Conservation (phyloP, 78 protist genomes). For the Dictyostelium firmibasis region DNA sequence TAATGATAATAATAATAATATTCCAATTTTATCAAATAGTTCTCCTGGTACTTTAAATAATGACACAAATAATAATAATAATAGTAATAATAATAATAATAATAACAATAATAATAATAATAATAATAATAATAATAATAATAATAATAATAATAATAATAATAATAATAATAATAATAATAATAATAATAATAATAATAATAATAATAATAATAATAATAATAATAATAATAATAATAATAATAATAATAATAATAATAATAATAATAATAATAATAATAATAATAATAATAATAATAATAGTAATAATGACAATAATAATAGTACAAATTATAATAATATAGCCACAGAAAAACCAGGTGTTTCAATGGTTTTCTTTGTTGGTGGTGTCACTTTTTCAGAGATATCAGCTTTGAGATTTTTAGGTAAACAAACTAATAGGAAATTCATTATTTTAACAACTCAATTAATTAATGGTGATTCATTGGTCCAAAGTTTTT, state of each 20-base stretch:
- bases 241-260: too few relatives aligned
- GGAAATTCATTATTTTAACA: constrained; percentile 84
- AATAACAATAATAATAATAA: too few relatives aligned
- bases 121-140: too few relatives aligned
- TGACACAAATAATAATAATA: too few relatives aligned
- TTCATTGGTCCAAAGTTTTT: constrained; percentile 59
- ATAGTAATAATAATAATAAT: too few relatives aligned
- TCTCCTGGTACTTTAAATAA: too few relatives aligned
- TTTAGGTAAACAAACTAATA: constrained; percentile 55
- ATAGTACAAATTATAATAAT: not conserved
- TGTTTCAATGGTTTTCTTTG: constrained; percentile 83
- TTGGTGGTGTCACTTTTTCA: constrained; percentile 93
- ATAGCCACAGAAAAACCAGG: not conserved
- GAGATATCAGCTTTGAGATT: constrained; percentile 92
- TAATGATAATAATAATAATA: not conserved
- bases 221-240: too few relatives aligned
- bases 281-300: not conserved
- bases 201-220: too few relatives aligned
- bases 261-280: too few relatives aligned
- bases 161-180: too few relatives aligned
- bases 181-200: too few relatives aligned
- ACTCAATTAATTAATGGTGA: constrained; percentile 87
- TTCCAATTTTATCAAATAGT: not conserved
- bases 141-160: too few relatives aligned
- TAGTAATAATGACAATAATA: not conserved